Evolutionary conservation across 2,329 filamentous ascomycete genomes (phyloP).

Genomic region (Incumbomyces delicatus): DNA sequence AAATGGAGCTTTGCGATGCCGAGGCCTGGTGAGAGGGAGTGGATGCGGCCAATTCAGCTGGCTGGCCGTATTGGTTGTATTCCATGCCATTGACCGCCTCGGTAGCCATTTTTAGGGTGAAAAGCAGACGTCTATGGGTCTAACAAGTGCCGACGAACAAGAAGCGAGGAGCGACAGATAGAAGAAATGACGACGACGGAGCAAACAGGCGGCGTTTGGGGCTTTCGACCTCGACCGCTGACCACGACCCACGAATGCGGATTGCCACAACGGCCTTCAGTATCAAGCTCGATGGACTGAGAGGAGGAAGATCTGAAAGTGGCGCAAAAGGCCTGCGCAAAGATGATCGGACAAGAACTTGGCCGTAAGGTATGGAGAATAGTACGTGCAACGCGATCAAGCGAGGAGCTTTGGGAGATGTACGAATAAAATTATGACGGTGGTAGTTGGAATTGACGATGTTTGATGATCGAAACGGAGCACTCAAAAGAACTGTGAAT

Average conservation of each 20-base stretch:
- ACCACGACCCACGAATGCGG: neutral
- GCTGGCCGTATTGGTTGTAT: conserved; percentile 18
- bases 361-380: too few relatives aligned
- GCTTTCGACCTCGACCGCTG: neutral
- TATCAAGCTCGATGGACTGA: neutral
- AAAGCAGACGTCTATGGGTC: neutral
- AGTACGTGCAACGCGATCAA: too few relatives aligned
- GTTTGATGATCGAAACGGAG: neutral
- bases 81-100: conserved; percentile 20
- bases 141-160: neutral
- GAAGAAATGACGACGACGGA: neutral
- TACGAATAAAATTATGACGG: neutral
- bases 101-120: conserved; percentile 15
- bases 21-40: conserved; percentile 19
- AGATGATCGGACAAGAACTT: neutral
- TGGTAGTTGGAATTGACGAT: neutral
- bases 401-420: too few relatives aligned
- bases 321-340: conserved; percentile 1
- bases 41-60: conserved; percentile 21
- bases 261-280: neutral
- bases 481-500: neutral
- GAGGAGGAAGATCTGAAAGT: neutral
- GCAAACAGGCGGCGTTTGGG: neutral
- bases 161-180: neutral
- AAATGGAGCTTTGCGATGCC: conserved; percentile 18